Evolutionary conservation across 1,139 yeast genomes (phyloP).

Genomic region (Sugiyamaella castrensis): DNA sequence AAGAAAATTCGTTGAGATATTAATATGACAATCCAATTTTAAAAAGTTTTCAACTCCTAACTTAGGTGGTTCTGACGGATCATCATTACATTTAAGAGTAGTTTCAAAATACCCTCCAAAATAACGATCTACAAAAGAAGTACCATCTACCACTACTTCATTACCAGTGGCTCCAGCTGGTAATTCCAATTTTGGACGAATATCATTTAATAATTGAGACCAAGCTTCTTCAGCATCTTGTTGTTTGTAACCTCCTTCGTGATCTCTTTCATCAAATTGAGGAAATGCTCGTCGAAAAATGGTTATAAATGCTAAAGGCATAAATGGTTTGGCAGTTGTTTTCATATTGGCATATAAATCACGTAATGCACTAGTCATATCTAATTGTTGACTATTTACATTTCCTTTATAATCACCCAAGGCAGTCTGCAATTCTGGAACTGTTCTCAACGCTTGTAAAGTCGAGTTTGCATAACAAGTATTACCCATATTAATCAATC

Average conservation of each 20-base stretch:
- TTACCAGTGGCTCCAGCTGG: neutral
- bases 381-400: conserved; percentile 15
- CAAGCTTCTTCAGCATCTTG: conserved; percentile 98
- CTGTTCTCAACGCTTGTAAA: conserved; percentile 70
- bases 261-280: conserved; percentile 76
- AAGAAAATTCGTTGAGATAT: conserved; percentile 78
- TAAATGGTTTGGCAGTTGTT: conserved; percentile 32
- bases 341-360: conserved; percentile 36
- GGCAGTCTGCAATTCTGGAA: conserved; percentile 52
- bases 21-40: conserved; percentile 87
- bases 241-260: conserved; percentile 75
- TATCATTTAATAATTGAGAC: conserved; percentile 64
- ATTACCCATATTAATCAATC: conserved; percentile 84
- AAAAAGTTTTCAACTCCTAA: conserved; percentile 57
- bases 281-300: conserved; percentile 53
- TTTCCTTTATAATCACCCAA: conserved; percentile 29
- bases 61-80: conserved; percentile 48
- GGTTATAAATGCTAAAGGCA: conserved; percentile 62
- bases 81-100: conserved; percentile 55
- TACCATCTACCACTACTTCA: conserved; percentile 12
- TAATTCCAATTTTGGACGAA: conserved; percentile 36
- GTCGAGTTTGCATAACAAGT: conserved; percentile 94
- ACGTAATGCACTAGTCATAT: conserved; percentile 33
- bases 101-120: conserved; percentile 67
- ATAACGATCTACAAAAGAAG: conserved; percentile 47